Evolutionary conservation across 805 yeast genomes (phyloP), one percentile per base, ranked within the genome.

Genomic region (Teunomyces cretensis): DNA sequence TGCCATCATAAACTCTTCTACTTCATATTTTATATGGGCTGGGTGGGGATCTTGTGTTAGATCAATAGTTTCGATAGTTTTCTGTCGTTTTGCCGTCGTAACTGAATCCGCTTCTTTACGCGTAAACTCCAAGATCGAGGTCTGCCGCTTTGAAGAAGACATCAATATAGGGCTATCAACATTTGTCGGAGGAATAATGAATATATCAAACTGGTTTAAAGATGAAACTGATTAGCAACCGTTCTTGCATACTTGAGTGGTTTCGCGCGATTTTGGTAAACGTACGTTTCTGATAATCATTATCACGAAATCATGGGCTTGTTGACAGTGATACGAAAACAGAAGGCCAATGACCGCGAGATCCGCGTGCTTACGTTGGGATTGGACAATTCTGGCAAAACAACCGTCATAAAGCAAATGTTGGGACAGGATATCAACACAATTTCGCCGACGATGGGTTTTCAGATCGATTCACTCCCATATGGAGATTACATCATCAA

Each of bases 361-460:
- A 66, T 87, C 28, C 70, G 97, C 16, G 76, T 89, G 19, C 70
- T 92, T 16, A 73, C 88, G 46, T 75, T 91, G 9, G 98, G 98
- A 0, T 76, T 91, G 3, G 98, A 91, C 60, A 89, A 88, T 62
- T 79, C 96, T 0, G 98, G 98, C 2, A 91, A 91, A 62, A 86
- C 97, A 2, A 87, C 97, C 0, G 78, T 92, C 2, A 84, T 90
- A 16, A 81, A 82, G 46, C 59, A 70, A 14, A 58, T 88, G 12
- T 69, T 85, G 65, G 50, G 71, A 19, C 68, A 75, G 51, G 80
- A 81, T 47, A 72, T 76, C 6, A 55, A 61, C 6, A 69, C 68
- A n/a, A 81, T 90, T 5, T 76, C 88, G 8, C 97, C 98, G 0
- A 91, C 98, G 0, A 78, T 91, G 75, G 98, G 98, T 12, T 92